phyloP scores from a whole-genome alignment of 2,329 filamentous ascomycete genomes.

The Ophiosphaerella korrae region DNA sequence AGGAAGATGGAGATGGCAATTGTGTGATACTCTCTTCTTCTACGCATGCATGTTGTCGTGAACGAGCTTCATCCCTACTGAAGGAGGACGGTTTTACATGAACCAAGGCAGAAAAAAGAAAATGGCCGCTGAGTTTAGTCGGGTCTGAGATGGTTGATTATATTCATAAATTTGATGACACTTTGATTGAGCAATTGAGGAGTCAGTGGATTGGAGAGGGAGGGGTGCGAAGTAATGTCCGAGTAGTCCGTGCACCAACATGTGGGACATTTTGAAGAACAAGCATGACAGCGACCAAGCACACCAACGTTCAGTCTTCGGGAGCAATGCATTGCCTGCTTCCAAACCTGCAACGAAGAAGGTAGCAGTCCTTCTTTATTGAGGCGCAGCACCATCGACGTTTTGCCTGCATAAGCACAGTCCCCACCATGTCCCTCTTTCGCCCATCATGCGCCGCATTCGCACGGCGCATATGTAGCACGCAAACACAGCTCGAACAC shows the following conservation, averaged over 20 bases:
- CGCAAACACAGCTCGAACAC: conserved; percentile 22
- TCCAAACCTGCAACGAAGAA: too few species aligned
- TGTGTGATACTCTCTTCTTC: neutral
- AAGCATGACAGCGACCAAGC: neutral
- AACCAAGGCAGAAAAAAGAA: neutral
- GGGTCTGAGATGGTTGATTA: too few species aligned
- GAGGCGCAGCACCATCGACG: neutral
- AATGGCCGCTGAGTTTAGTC: too few species aligned
- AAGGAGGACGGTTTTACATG: too few species aligned
- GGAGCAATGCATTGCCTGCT: neutral
- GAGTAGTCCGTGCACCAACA: neutral
- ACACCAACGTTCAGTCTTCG: too few species aligned
- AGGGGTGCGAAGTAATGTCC: neutral
- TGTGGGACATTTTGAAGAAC: conserved; percentile 5
- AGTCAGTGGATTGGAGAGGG: neutral
- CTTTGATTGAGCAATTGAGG: neutral
- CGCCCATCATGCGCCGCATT: conserved; percentile 33
- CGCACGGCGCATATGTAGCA: conserved; percentile 34
- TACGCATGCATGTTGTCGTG: too few species aligned
- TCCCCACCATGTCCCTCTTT: conserved; percentile 35
- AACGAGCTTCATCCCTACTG: too few species aligned
- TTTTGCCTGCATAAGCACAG: neutral
- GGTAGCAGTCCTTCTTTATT: too few species aligned
- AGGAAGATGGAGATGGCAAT: neutral
- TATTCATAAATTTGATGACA: neutral